Evolutionary conservation across 495 filamentous ascomycete genomes (phyloP).

Genomic region (Penicillium canariense): DNA sequence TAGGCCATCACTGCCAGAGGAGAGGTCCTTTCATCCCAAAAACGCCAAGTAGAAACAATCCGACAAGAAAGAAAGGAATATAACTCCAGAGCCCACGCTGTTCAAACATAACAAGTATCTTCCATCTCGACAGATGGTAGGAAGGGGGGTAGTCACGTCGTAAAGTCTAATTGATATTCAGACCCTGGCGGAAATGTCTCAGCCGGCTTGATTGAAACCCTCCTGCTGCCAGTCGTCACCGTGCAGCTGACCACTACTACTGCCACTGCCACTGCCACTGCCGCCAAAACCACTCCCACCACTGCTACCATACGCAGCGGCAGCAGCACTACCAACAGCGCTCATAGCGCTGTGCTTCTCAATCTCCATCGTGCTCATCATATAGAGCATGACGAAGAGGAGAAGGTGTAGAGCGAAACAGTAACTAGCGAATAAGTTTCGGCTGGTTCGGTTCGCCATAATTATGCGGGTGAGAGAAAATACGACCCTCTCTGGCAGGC

Average conservation of each 20-base stretch:
- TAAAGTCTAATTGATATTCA: not conserved
- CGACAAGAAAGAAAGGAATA: slow-evolving; percentile 7
- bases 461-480: slow-evolving; percentile 90
- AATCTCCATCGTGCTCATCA: slow-evolving; percentile 66
- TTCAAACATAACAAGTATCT: slow-evolving; percentile 1
- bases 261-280: slow-evolving; percentile 25
- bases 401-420: slow-evolving; percentile 85
- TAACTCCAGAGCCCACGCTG: slow-evolving; percentile 25
- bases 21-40: slow-evolving; percentile 4
- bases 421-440: slow-evolving; percentile 95
- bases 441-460: slow-evolving; percentile 81
- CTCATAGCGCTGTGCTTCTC: slow-evolving; percentile 53
- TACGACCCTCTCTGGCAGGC: slow-evolving; percentile 80
- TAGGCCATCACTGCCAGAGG: slow-evolving; percentile 7
- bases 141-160: not conserved
- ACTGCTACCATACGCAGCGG: slow-evolving; percentile 38
- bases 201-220: slow-evolving; percentile 45
- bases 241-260: slow-evolving; percentile 41
- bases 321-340: slow-evolving; percentile 41
- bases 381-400: slow-evolving; percentile 82
- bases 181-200: not conserved
- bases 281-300: slow-evolving; percentile 34
- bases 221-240: slow-evolving; percentile 63
- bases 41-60: slow-evolving; percentile 22
- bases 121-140: not conserved